Base-by-base conservation (phyloP, 1,284 basidiomycete genomes). In the Trametes polyzona region DNA sequence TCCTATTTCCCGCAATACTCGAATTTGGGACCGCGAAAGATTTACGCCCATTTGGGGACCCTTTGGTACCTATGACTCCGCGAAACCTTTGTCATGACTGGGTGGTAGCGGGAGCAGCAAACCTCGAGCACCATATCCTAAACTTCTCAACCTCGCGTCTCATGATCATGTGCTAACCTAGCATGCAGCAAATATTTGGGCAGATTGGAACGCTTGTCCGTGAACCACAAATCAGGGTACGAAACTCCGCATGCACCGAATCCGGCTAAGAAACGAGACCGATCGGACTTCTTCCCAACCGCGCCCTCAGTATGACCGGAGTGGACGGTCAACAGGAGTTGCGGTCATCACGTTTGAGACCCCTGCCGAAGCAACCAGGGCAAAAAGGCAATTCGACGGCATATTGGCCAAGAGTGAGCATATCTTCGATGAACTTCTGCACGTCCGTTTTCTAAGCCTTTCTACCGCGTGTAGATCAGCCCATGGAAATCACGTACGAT, bases 171-270 rank as follows among this genome's bases (percentile, higher is more conserved):
- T 19, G 47, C 61, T 67, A 42, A 58, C 57, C 55, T 47, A 32
- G 51, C 4, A 8, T 43, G 10, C 66, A 96, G 94, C 80, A 82
- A 73, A 94, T 98, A 66, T 98, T 98, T 80, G 88, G 90, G 65
- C 87, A 93, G 74, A 89, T 94, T 72, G 96, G 95, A 76, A 93
- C 92, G 74, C 87, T 98, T 72, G 83, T 91, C 70, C 87, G 91
- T 75, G 92, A 94, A 77, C 95, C 95, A 76, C 79, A 86, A 75
- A 96, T 98, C 78, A 93, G 90, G 88, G 95, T 98, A 92, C 86
- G 90, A 84, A 76, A 69, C 68, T 77, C 74, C 71, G 74, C 76
- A 74, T 83, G 79, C 83, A 79, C 81, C 79, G 77, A 77, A 73
- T 81, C 77, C 76, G 74, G 80, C 76, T 82, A 72, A 81, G 64